phyloP scores from a whole-genome alignment of 1,284 basidiomycete genomes.

The Trametes sp. region DNA sequence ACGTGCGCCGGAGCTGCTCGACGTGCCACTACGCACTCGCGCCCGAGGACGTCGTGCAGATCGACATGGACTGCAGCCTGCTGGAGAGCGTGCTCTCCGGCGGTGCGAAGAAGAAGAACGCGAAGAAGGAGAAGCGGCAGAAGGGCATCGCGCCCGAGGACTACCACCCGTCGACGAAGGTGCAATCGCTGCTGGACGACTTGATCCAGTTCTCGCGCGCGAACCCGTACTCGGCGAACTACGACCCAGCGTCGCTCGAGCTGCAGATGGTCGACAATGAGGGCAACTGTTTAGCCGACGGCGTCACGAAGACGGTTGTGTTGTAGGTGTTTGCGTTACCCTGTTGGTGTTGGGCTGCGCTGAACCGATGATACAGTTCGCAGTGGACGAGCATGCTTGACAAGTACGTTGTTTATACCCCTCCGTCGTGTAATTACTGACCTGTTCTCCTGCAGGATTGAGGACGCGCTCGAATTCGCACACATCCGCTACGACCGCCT shows the following conservation, averaged over 20 bases:
- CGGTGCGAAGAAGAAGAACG: conserved; percentile 64
- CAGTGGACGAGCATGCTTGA: conserved; percentile 98
- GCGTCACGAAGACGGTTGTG: conserved; percentile 86
- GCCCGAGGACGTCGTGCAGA: conserved; percentile 77
- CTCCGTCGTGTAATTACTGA: conserved; percentile 21
- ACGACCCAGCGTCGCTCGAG: conserved; percentile 74
- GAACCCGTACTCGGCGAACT: conserved; percentile 88
- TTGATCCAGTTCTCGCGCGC: conserved; percentile 77
- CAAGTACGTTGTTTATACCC: conserved; percentile 61
- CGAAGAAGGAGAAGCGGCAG: conserved; percentile 74
- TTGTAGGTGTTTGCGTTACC: conserved; percentile 67
- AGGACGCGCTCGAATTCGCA: conserved; percentile 85
- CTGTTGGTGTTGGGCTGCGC: conserved; percentile 2
- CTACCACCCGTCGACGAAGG: conserved; percentile 85
- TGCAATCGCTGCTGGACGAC: conserved; percentile 80
- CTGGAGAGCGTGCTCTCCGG: conserved; percentile 42
- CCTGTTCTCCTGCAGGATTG: conserved; percentile 60
- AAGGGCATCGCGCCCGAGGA: conserved; percentile 64
- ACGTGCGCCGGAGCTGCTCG: conserved; percentile 70
- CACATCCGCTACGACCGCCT: conserved; percentile 89
- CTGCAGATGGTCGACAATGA: conserved; percentile 77
- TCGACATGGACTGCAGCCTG: conserved; percentile 61
- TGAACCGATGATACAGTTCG: conserved; percentile 58
- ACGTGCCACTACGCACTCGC: conserved; percentile 75
- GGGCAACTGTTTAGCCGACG: conserved; percentile 74